phyloP scores from a whole-genome alignment of 192 early-diverging fungal species.

The Phycomyces nitens region DNA sequence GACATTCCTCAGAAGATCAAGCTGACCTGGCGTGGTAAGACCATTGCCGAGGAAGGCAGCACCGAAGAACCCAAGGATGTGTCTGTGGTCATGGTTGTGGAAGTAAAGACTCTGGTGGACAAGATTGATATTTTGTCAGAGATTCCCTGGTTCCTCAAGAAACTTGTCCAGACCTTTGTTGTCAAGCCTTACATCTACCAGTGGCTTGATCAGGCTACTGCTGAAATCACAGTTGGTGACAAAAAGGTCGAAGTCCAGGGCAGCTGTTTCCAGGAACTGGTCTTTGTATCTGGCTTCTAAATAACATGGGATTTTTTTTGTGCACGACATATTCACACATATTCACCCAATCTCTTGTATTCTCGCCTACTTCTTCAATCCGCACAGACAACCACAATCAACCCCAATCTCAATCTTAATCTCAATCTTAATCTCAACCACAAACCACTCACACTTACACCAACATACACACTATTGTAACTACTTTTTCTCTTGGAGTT shows the following conservation, averaged over 20 bases:
- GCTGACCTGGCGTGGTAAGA: constrained; percentile 79
- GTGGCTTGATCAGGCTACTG: constrained; percentile 77
- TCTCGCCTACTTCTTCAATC: too few species aligned
- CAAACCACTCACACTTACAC: too few species aligned
- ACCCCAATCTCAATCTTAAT: too few species aligned
- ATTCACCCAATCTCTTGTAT: too few species aligned
- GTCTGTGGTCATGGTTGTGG: constrained; percentile 61
- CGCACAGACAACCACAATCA: too few species aligned
- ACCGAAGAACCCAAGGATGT: constrained; percentile 58
- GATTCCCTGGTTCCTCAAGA: constrained; percentile 87
- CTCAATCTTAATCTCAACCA: too few species aligned
- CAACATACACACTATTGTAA: too few species aligned
- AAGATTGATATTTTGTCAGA: constrained; percentile 90
- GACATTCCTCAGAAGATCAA: constrained; percentile 68
- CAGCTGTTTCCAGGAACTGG: constrained; percentile 78
- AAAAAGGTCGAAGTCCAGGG: constrained; percentile 59
- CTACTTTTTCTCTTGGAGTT: too few species aligned
- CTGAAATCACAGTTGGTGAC: constrained; percentile 74
- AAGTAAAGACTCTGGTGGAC: constrained; percentile 61
- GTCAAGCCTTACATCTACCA: constrained; percentile 94
- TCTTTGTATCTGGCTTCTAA: constrained; percentile 59
- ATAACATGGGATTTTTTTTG: background rate
- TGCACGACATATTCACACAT: too few species aligned
- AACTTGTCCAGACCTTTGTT: constrained; percentile 87
- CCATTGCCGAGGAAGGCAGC: constrained; percentile 57